Base-by-base conservation (phyloP, 2,329 filamentous ascomycete species). In the Colletotrichum noveboracense region DNA sequence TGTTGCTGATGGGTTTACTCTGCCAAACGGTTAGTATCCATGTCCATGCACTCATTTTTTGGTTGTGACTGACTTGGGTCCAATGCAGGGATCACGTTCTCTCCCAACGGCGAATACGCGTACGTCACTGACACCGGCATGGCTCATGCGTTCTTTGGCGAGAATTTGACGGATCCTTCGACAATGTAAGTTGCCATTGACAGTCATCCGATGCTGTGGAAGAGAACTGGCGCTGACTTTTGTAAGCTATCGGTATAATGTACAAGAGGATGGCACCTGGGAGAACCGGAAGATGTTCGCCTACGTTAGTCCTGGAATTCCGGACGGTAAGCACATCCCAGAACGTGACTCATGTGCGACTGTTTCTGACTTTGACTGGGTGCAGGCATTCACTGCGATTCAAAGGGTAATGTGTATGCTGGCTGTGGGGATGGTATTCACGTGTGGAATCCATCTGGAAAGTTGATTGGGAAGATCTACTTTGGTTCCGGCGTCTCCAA, bases 71-170 rank as follows among this genome's bases (percentile, higher is more conserved):
- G 32, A 7, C 65, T 80, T 7, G 0, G 1, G 80, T 14, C 12
- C 18, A n/a, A 5, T 32, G 5, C 88, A 88, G 73, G 91, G 13
- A 82, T 93, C 58, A 87, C 86, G 2, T 92, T 93, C 78, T 89
- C 88, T 0, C 90, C 90, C 0, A 87, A 89, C 74, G 89, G 90
- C 30, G 80, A 81, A 8, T 83, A 87, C 21, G 83, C 88, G 2
- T 93, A 93, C 73, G 82, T 93, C 6, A 88, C 90, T 7, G 91
- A 93, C 78, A 91, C 89, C 0, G 91, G 91, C 3, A 84, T 86
- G n/a, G 82, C 83, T 8, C 84, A 83, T 21, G 86, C 80, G 0
- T 84, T 87, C n/a, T 85, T 82, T 66, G 88, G 88, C 14, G 78
- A 79, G 34, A 86, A 88, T 43, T 78, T 82, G 2, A 84, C 85